Conservation (phyloP, 306 rosid species). For the Vicia faba region DNA sequence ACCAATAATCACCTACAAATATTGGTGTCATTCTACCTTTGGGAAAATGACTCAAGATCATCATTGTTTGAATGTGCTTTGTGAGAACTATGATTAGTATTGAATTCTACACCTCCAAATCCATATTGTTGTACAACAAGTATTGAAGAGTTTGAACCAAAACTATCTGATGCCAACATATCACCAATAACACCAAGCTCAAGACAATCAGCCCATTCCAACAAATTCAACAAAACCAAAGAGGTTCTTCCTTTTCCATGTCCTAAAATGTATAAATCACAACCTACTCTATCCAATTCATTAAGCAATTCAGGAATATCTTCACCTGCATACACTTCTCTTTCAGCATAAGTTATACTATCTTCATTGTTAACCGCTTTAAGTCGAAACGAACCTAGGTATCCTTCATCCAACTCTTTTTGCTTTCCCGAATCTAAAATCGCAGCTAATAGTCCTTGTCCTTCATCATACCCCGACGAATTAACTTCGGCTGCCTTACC, state of each 20-base stretch:
- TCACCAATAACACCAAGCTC: constrained; percentile 25
- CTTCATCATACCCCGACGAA: background rate
- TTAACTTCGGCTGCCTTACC: constrained; percentile 24
- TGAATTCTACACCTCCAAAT: constrained; percentile 3
- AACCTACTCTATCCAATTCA: background rate
- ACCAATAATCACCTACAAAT: too few relatives aligned
- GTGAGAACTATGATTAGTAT: too few relatives aligned
- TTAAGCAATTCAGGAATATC: constrained; percentile 26
- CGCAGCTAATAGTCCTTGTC: background rate
- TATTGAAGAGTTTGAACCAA: constrained; percentile 27
- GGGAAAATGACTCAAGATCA: background rate
- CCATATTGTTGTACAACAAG: constrained; percentile 32
- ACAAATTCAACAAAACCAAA: background rate
- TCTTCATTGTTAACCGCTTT: constrained; percentile 28
- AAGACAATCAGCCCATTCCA: constrained; percentile 22
- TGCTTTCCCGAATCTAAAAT: constrained; percentile 19
- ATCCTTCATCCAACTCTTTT: constrained; percentile 42
- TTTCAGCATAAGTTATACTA: constrained; percentile 27
- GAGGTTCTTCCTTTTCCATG: constrained; percentile 19
- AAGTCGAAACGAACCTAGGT: constrained; percentile 38
- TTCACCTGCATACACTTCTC: constrained; percentile 37
- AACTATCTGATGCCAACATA: constrained; percentile 26
- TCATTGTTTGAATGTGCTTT: background rate
- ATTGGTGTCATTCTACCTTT: background rate
- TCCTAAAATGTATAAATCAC: constrained; percentile 14